Percentiles rank a stretch among this genome's conserved stretches.
Evolutionary conservation across 805 yeast genomes (phyloP).

Genomic region (Nakazawaea anatomiae): DNA sequence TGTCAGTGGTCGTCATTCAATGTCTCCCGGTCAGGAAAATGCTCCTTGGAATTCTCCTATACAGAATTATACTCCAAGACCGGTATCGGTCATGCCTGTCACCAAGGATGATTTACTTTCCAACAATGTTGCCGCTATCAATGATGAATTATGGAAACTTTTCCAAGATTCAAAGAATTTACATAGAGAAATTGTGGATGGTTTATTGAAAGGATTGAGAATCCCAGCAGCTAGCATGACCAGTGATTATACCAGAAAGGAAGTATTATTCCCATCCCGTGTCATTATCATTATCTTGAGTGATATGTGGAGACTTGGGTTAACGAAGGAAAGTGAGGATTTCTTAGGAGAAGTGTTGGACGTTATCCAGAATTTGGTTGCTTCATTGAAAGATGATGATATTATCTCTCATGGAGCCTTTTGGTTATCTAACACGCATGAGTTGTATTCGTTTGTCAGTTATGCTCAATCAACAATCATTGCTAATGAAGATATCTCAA

Average conservation of each 20-base stretch:
- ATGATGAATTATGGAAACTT: conserved; percentile 66
- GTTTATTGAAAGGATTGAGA: conserved; percentile 76
- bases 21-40: conserved; percentile 15
- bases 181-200: conserved; percentile 81
- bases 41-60: conserved; percentile 27
- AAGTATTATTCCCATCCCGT: conserved; percentile 93
- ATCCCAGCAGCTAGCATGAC: conserved; percentile 85
- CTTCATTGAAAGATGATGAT: conserved; percentile 76
- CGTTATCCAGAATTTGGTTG: conserved; percentile 79
- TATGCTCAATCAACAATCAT: conserved; percentile 91
- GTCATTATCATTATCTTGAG: conserved; percentile 85
- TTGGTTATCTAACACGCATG: conserved; percentile 97
- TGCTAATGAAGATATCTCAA: conserved; percentile 71
- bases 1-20: conserved; percentile 21
- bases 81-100: conserved; percentile 58
- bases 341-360: conserved; percentile 85
- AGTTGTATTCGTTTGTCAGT: conserved; percentile 87
- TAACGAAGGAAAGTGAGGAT: conserved; percentile 86
- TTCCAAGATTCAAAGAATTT: conserved; percentile 66
- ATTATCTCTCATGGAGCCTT: conserved; percentile 90
- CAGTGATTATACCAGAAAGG: conserved; percentile 69
- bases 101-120: conserved; percentile 43
- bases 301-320: conserved; percentile 98
- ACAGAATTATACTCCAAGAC: conserved; percentile 43
- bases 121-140: conserved; percentile 58